Percentiles rank a stretch among this genome's conserved stretches.
Evolutionary conservation across 2,329 filamentous ascomycete genomes (phyloP).

Genomic region (Eutypa lata): DNA sequence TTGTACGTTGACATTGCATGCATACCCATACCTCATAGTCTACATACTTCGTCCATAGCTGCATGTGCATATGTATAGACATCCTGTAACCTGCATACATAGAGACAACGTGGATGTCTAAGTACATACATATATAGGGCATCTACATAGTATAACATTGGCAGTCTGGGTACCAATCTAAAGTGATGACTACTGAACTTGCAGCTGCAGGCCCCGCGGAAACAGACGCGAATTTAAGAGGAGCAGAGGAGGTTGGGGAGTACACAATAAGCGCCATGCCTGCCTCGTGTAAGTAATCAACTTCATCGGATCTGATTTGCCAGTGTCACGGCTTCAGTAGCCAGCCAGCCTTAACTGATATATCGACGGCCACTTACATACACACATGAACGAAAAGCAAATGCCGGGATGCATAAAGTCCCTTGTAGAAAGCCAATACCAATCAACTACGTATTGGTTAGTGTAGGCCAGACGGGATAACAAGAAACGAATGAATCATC

Average conservation of each 20-base stretch:
- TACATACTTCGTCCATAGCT: too few relatives aligned
- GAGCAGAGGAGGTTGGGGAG: background rate
- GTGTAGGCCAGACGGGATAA: too few relatives aligned
- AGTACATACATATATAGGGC: background rate
- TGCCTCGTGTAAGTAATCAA: background rate
- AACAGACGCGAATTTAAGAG: background rate
- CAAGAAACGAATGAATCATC: too few relatives aligned
- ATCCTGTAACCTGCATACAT: too few relatives aligned
- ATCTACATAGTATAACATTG: background rate
- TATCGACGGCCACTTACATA: too few relatives aligned
- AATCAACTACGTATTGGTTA: too few relatives aligned
- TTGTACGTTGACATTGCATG: too few relatives aligned
- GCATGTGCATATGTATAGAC: background rate
- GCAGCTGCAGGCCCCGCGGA: background rate
- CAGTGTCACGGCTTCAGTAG: background rate
- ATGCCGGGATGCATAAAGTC: too few relatives aligned
- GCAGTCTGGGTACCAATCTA: background rate
- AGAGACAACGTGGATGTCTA: too few relatives aligned
- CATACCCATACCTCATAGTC: too few relatives aligned
- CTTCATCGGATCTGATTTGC: background rate
- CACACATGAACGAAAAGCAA: background rate
- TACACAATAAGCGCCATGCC: background rate
- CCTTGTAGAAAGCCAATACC: too few relatives aligned
- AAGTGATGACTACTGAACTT: background rate
- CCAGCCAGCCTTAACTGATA: background rate